A percentile compares a stretch with the other conserved stretches of the same genome.
Evolutionary conservation across 2,329 filamentous ascomycete species (phyloP).

Genomic region (Akanthomyces uredinophilus): DNA sequence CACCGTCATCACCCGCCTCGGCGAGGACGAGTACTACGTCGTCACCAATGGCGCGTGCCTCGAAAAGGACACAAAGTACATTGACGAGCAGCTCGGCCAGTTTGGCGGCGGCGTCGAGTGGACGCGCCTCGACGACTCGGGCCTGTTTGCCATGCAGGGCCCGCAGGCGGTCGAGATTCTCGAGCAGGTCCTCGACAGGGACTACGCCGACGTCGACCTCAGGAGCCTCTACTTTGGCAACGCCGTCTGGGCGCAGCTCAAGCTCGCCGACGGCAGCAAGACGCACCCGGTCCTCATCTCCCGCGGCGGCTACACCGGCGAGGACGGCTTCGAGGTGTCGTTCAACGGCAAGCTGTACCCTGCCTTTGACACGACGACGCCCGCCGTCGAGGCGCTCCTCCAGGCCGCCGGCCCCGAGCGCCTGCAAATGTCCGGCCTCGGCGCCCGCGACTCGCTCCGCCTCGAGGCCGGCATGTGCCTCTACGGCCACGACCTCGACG

Average conservation of each 20-base stretch:
- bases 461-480: slow-evolving; percentile 98
- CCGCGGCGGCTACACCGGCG: slow-evolving; percentile 91
- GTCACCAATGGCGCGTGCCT: slow-evolving; percentile 93
- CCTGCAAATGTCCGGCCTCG: slow-evolving; percentile 79
- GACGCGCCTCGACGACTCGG: slow-evolving; percentile 65
- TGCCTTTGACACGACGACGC: slow-evolving; percentile 38
- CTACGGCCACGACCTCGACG: slow-evolving; percentile 97
- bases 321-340: slow-evolving; percentile 97
- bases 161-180: slow-evolving; percentile 70
- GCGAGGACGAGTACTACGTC: slow-evolving; percentile 73
- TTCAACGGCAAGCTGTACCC: slow-evolving; percentile 48
- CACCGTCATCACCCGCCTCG: slow-evolving; percentile 80
- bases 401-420: slow-evolving; percentile 53
- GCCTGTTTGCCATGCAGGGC: slow-evolving; percentile 85
- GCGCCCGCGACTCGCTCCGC: slow-evolving; percentile 84
- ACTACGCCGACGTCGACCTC: slow-evolving; percentile 43
- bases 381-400: slow-evolving; percentile 64
- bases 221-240: slow-evolving; percentile 77
- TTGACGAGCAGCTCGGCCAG: slow-evolving; percentile 62
- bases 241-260: slow-evolving; percentile 61
- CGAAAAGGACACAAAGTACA: slow-evolving; percentile 78
- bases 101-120: slow-evolving; percentile 55
- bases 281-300: slow-evolving; percentile 57
- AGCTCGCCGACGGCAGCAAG: slow-evolving; percentile 46
- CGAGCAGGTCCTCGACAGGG: slow-evolving; percentile 51